Evolutionary conservation across 2,329 filamentous ascomycete species (phyloP).

Genomic region (Cladosporium halotolerans): DNA sequence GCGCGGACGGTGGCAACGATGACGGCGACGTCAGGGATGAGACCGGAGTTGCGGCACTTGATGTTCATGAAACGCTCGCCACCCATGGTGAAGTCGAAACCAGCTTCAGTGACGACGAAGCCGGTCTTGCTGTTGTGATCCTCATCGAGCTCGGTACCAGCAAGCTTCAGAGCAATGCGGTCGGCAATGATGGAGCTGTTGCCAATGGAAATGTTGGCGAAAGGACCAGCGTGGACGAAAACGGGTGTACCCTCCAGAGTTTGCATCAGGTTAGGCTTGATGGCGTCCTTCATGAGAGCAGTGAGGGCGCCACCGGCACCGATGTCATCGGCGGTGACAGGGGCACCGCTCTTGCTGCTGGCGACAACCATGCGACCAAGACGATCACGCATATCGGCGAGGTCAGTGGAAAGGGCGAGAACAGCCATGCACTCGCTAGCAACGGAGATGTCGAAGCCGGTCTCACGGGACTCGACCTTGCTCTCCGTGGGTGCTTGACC

Average conservation of each 20-base stretch:
- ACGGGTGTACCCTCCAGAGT: constrained; percentile 94
- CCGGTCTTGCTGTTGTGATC: constrained; percentile 75
- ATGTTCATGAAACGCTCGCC: constrained; percentile 99
- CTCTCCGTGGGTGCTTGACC: constrained; percentile 78
- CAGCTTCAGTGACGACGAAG: constrained; percentile 93
- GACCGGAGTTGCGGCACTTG: constrained; percentile 91
- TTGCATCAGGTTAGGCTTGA: constrained; percentile 99
- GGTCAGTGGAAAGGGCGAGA: constrained; percentile 80
- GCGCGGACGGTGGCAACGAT: constrained; percentile 93
- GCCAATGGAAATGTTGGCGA: constrained; percentile 97
- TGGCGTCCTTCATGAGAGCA: constrained; percentile 93
- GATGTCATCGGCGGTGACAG: constrained; percentile 92
- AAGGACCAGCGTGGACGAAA: constrained; percentile 94
- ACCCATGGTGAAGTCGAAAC: constrained; percentile 99
- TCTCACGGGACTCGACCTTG: constrained; percentile 79
- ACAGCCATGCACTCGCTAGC: constrained; percentile 99
- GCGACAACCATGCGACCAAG: constrained; percentile 94
- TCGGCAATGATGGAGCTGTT: constrained; percentile 94
- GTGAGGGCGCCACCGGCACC: constrained; percentile 87
- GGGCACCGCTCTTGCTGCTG: constrained; percentile 75
- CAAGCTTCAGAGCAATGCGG: constrained; percentile 90
- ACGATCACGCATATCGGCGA: constrained; percentile 85
- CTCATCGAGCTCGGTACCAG: constrained; percentile 88
- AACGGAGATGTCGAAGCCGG: constrained; percentile 95
- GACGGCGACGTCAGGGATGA: constrained; percentile 87